phyloP scores from a whole-genome alignment of 108 stramenopile species.

The Cyclotella sp. region DNA sequence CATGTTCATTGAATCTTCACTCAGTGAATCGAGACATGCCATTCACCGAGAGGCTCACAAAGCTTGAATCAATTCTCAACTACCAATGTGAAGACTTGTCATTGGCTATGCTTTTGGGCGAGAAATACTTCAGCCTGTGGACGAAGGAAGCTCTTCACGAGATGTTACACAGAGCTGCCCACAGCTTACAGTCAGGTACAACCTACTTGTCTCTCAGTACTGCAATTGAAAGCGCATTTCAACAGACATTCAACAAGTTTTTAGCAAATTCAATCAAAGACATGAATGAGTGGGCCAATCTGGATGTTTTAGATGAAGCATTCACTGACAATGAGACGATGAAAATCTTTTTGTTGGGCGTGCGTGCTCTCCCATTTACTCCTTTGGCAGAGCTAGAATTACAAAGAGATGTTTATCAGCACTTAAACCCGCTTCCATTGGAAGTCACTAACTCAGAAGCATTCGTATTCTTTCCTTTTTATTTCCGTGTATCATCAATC shows the following conservation, averaged over 20 bases:
- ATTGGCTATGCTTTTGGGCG: conserved; percentile 22
- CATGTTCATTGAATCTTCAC: conserved; percentile 15
- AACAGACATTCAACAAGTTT: conserved; percentile 29
- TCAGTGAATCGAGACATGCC: conserved; percentile 24
- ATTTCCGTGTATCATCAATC: conserved; percentile 22
- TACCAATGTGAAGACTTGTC: neutral
- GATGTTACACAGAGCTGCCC: conserved; percentile 14
- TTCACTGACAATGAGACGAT: conserved; percentile 2
- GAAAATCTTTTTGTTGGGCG: conserved; percentile 10
- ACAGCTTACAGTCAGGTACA: conserved; percentile 17
- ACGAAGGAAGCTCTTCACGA: conserved; percentile 20
- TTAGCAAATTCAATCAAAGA: conserved; percentile 27
- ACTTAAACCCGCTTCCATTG: conserved; percentile 17
- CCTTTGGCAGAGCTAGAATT: conserved; percentile 26
- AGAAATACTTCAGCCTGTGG: conserved; percentile 24
- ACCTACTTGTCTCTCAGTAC: conserved; percentile 28
- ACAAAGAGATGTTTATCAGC: conserved; percentile 17
- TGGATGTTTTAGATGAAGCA: conserved; percentile 17
- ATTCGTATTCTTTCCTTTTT: conserved; percentile 28
- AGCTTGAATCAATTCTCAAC: conserved; percentile 11
- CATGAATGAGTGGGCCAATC: conserved; percentile 30
- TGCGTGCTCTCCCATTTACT: conserved; percentile 4
- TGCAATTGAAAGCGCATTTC: conserved; percentile 17
- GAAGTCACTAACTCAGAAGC: conserved; percentile 7
- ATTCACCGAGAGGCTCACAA: conserved; percentile 17